Conservation (phyloP, 148 eudicot genomes). For the Nepenthes gracilis region DNA sequence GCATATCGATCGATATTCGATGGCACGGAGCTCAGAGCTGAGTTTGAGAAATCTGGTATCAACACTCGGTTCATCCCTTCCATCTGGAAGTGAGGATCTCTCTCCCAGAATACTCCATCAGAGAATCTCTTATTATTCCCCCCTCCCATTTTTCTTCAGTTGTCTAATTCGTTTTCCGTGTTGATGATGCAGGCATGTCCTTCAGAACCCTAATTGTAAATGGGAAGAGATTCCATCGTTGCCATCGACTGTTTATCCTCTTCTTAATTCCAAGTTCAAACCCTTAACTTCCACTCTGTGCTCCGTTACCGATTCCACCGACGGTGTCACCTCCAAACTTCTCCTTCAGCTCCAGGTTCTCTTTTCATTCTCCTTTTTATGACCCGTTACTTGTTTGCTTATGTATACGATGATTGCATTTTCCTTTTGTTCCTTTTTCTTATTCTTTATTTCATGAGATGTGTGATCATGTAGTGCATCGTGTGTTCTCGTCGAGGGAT, state of each 20-base stretch:
- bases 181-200: conserved; percentile 31
- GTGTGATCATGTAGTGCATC: too few species aligned
- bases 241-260: conserved; percentile 62
- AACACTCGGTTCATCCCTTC: conserved; percentile 62
- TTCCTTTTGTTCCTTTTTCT: too few species aligned
- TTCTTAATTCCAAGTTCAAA: conserved; percentile 58
- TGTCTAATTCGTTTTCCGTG: neutral
- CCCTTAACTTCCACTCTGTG: conserved; percentile 50
- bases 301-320: conserved; percentile 50
- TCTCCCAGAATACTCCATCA: neutral
- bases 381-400: too few species aligned
- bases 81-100: conserved; percentile 61
- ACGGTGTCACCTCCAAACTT: conserved; percentile 80
- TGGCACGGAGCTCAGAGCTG: conserved; percentile 36
- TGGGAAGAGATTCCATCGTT: conserved; percentile 78
- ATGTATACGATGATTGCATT: too few species aligned
- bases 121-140: neutral
- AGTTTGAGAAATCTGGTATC: conserved; percentile 60
- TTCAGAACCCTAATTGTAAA: conserved; percentile 56
- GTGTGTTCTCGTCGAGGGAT: too few species aligned
- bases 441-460: too few species aligned
- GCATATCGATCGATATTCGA: conserved; percentile 62
- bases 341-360: conserved; percentile 71
- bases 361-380: neutral
- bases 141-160: neutral